Evolutionary conservation across 768 basidiomycete species (phyloP).

Genomic region (Glaciozyma martinii): DNA sequence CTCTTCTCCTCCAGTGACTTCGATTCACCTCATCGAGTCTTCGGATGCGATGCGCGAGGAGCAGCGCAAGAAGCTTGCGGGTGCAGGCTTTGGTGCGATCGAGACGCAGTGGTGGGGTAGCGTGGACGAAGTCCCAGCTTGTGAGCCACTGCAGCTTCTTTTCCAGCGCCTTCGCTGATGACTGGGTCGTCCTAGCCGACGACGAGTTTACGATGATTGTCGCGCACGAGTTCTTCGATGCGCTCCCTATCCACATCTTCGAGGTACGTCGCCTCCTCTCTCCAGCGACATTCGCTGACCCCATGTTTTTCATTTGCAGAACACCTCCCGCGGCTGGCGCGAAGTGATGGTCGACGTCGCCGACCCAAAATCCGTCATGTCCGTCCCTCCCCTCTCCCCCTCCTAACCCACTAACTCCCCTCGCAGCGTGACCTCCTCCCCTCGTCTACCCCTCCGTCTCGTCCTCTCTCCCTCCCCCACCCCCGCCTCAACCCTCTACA

Average conservation of each 20-base stretch:
- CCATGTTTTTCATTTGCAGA: conserved; percentile 44
- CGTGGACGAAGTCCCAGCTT: conserved; percentile 56
- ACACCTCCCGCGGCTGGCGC: conserved; percentile 67
- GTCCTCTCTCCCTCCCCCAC: conserved; percentile 58
- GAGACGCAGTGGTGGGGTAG: conserved; percentile 61
- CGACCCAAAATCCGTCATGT: conserved; percentile 22
- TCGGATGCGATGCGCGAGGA: conserved; percentile 23
- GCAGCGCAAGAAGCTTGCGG: conserved; percentile 22
- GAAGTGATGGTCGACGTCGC: conserved; percentile 62
- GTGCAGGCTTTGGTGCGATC: conserved; percentile 21
- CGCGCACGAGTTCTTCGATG: conserved; percentile 97
- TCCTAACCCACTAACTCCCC: conserved; percentile 16
- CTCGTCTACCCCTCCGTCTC: conserved; percentile 49
- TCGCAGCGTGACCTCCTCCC: conserved; percentile 20
- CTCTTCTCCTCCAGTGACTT: conserved; percentile 17
- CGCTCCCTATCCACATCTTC: conserved; percentile 80
- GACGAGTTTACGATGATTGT: conserved; percentile 68
- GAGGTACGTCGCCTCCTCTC: conserved; percentile 51
- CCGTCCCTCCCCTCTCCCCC: neutral
- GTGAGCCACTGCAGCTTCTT: conserved; percentile 30
- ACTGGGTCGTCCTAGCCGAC: conserved; percentile 24
- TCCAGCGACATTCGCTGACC: neutral
- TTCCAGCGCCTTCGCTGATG: neutral
- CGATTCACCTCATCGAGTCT: conserved; percentile 34
- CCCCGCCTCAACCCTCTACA: conserved; percentile 46